These are phyloP conservation scores for Myrmaecium sp. DNA, from an alignment of 2,329 filamentous ascomycete genomes.

Conservation along the genomic window DNA sequence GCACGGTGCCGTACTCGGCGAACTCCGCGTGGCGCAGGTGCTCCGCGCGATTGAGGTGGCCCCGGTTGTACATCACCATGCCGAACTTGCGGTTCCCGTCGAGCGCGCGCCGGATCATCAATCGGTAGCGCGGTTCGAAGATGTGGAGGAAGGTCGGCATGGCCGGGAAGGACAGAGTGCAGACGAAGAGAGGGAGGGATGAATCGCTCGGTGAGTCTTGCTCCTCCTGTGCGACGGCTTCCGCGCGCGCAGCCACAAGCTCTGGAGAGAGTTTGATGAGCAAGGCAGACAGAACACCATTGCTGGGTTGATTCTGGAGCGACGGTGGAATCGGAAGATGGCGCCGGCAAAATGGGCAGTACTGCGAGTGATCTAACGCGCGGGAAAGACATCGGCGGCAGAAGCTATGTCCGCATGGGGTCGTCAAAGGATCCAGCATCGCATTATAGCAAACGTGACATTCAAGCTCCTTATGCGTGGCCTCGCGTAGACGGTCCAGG, in stretches of 20 bases:
- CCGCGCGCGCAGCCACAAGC: slow-evolving; percentile 41
- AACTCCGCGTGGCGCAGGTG: slow-evolving; percentile 38
- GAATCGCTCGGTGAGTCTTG: slow-evolving; percentile 38
- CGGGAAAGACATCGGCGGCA: slow-evolving; percentile 65
- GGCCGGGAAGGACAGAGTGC: slow-evolving; percentile 61
- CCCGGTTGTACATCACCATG: slow-evolving; percentile 58
- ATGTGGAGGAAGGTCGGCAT: slow-evolving; percentile 76
- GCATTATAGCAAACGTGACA: slow-evolving; percentile 78
- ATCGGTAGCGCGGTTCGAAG: slow-evolving; percentile 79
- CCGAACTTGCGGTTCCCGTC: slow-evolving; percentile 64
- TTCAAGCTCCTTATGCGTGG: slow-evolving; percentile 54
- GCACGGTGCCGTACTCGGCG: slow-evolving; percentile 58
- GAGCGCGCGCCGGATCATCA: slow-evolving; percentile 71
- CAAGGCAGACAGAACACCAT: slow-evolving; percentile 45
- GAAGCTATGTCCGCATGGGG: slow-evolving; percentile 76
- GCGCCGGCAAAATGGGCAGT: slow-evolving; percentile 69
- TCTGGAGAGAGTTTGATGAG: slow-evolving; percentile 50
- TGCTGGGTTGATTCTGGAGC: slow-evolving; percentile 35
- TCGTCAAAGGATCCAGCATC: slow-evolving; percentile 69
- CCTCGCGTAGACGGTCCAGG: slow-evolving; percentile 42
- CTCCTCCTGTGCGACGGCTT: slow-evolving; percentile 41
- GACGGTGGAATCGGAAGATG: slow-evolving; percentile 37
- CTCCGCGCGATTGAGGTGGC: slow-evolving; percentile 34
- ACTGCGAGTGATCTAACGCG: slow-evolving; percentile 57
- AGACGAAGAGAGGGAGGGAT: slow-evolving; percentile 60